Evolutionary conservation across 106 monocot species (phyloP).

Genomic region (Vanilla planifolia): DNA sequence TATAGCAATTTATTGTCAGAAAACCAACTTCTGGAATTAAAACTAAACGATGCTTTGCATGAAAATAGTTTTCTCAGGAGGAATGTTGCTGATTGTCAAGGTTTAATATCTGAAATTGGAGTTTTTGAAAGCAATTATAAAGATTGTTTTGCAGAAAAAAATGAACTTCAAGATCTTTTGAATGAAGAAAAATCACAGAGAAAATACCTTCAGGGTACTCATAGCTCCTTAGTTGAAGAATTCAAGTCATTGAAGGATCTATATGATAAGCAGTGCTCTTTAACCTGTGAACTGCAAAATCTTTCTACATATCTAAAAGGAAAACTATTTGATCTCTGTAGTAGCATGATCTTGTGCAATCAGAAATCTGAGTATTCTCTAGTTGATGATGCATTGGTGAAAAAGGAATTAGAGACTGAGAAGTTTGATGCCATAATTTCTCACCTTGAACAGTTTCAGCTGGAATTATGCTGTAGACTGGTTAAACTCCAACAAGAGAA

Average conservation of each 20-base stretch:
- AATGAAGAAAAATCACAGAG: slow-evolving; percentile 50
- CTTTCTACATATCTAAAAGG: slow-evolving; percentile 25
- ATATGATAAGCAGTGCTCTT: slow-evolving; percentile 23
- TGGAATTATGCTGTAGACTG: slow-evolving; percentile 25
- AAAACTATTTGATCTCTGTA: slow-evolving; percentile 28
- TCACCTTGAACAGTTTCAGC: slow-evolving; percentile 40
- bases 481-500: slow-evolving; percentile 40
- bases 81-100: slow-evolving; percentile 45
- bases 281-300: slow-evolving; percentile 39
- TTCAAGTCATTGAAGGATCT: slow-evolving; percentile 39
- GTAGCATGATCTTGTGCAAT: slow-evolving; percentile 21
- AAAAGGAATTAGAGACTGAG: slow-evolving; percentile 21
- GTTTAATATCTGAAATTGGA: slow-evolving; percentile 20
- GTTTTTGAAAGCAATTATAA: slow-evolving; percentile 37
- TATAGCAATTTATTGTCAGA: slow-evolving; percentile 51
- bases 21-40: slow-evolving; percentile 50
- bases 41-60: slow-evolving; percentile 34
- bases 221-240: slow-evolving; percentile 24
- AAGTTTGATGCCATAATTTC: slow-evolving; percentile 31
- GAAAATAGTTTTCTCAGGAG: slow-evolving; percentile 46
- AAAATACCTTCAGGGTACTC: slow-evolving; percentile 29
- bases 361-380: slow-evolving; percentile 19
- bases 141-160: slow-evolving; percentile 44
- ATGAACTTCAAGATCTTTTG: slow-evolving; percentile 40
- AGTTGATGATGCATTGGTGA: slow-evolving; percentile 17